Evolutionary conservation across 345 rosid genomes (phyloP).

Genomic region (Hypericum perforatum): DNA sequence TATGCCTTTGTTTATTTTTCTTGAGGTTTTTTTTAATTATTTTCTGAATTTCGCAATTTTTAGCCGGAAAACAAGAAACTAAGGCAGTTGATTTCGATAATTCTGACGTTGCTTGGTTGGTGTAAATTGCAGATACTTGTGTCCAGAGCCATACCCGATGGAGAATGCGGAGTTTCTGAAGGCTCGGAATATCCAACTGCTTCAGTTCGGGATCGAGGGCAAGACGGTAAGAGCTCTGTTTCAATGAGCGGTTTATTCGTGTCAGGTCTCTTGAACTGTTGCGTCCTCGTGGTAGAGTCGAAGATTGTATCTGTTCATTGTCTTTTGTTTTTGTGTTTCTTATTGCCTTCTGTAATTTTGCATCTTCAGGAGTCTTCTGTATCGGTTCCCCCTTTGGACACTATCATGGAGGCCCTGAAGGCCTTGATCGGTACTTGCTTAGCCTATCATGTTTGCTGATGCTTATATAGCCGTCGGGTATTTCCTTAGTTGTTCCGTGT

Average conservation of each 20-base stretch:
- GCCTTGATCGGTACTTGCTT: conserved; percentile 49
- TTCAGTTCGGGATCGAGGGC: conserved; percentile 76
- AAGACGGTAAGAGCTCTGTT: conserved; percentile 37
- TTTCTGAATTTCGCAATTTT: too few species aligned
- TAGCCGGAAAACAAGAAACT: too few species aligned
- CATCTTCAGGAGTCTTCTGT: conserved; percentile 47
- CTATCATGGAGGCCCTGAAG: conserved; percentile 59
- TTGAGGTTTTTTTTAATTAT: too few species aligned
- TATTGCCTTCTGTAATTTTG: conserved; percentile 13
- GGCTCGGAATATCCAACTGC: conserved; percentile 45
- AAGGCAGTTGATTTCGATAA: too few species aligned
- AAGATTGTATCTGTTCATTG: too few species aligned
- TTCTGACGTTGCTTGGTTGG: too few species aligned
- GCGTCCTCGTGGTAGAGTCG: neutral
- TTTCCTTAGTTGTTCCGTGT: conserved; percentile 1
- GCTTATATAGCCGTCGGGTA: too few species aligned
- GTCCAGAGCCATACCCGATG: conserved; percentile 74
- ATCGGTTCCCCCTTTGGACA: conserved; percentile 39
- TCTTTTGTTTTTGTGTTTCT: neutral
- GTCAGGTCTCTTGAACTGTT: neutral
- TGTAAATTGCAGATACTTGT: conserved; percentile 48
- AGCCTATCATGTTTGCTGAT: neutral
- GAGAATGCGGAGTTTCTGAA: conserved; percentile 51
- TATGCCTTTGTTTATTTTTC: too few species aligned
- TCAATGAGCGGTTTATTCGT: neutral